Evolutionary conservation across 2,329 filamentous ascomycete genomes (phyloP), one percentile per base, ranked within the genome.

Genomic region (Byssoonygena ceratinophila): DNA sequence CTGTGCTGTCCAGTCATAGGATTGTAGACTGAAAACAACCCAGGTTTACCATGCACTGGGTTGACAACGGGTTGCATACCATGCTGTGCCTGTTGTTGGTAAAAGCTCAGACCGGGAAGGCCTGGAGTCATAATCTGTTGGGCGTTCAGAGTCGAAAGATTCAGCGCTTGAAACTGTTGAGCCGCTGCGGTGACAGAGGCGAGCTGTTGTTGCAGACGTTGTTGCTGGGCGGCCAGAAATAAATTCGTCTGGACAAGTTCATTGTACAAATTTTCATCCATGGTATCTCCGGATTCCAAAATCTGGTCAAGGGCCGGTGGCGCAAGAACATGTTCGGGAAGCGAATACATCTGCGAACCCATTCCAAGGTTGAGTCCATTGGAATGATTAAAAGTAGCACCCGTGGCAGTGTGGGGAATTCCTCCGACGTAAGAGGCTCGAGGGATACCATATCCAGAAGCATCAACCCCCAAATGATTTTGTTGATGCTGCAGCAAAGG

Each of bases 141-240:
- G 20, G 50, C 27, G 20, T 60, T 65, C 52, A 69, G 57, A 39
- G 66, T 64, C 64, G 77, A 83, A 54, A 94, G 66, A 67, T 77
- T 88, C 71, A 94, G 74, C 59, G 80, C 81, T 67, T 89, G 85
- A 63, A 90, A 85, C 68, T 90, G 85, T 70, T 89, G 85, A 55
- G 87, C 85, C 34, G 86, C 85, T 49, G 83, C 82, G 63, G 91
- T 92, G 22, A 96, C 82, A 59, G 75, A 86, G 60, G 88, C 80
- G 59, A 97, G 78, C 72, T 97, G 89, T 72, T 96, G 90, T 71
- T 97, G 90, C 49, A 97, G 81, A 58, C 87, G 85, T 72, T 95
- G 89, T 71, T 97, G 91, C 71, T 95, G 90, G 65, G 95, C 88
- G 37, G 89, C 88, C 47, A 98, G 78, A 65, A 94, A 94, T 66